Evolutionary conservation across 1,284 basidiomycete species (phyloP).

Genomic region (Ceratobasidium sp.): DNA sequence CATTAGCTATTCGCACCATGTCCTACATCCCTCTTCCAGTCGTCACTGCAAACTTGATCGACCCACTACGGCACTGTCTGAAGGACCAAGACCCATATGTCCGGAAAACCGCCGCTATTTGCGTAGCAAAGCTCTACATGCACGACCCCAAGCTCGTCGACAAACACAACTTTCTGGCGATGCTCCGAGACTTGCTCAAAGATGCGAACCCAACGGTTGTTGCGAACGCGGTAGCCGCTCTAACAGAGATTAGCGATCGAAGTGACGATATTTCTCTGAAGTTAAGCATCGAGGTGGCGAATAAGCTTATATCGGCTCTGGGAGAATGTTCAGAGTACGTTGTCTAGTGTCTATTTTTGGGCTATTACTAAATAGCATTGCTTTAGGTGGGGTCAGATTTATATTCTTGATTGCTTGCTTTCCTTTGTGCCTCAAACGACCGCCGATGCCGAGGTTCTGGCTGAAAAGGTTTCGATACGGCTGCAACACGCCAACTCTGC

Average conservation of each 20-base stretch:
- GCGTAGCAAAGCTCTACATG: conserved; percentile 89
- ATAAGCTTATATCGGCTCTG: conserved; percentile 84
- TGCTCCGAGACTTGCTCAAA: conserved; percentile 87
- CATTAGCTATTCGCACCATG: conserved; percentile 94
- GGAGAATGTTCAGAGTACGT: conserved; percentile 91
- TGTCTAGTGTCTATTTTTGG: conserved; percentile 14
- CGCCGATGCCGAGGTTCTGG: conserved; percentile 91
- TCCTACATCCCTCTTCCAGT: conserved; percentile 90
- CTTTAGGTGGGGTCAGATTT: conserved; percentile 96
- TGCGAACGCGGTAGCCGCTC: conserved; percentile 92
- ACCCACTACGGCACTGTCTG: conserved; percentile 86
- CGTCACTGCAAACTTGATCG: conserved; percentile 81
- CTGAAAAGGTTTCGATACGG: conserved; percentile 91
- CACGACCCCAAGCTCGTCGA: conserved; percentile 88
- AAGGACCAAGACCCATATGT: conserved; percentile 94
- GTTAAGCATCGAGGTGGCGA: conserved; percentile 83
- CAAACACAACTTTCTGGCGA: conserved; percentile 83
- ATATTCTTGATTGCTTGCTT: conserved; percentile 94
- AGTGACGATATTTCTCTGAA: conserved; percentile 91
- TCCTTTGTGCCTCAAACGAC: conserved; percentile 91
- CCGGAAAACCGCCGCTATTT: conserved; percentile 95
- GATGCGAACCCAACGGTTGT: conserved; percentile 96
- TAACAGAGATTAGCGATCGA: conserved; percentile 90
- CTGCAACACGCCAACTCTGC: conserved; percentile 95
- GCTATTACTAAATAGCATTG: conserved; percentile 7